Percentiles rank a stretch among this genome's conserved stretches.
Conservation (phyloP, 2,329 filamentous ascomycete species). For the Podosphaera xanthii region DNA sequence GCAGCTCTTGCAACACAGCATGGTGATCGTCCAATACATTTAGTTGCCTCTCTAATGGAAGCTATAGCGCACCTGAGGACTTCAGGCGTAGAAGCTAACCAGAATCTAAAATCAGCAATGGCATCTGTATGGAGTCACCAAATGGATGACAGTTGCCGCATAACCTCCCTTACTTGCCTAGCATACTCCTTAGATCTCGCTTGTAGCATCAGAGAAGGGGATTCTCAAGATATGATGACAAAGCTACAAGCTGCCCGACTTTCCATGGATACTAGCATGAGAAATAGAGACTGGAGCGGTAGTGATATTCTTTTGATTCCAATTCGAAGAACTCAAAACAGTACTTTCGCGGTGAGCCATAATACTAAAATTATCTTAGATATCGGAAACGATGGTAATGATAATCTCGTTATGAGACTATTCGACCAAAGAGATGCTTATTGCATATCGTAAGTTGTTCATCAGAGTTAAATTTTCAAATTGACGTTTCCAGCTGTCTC, state of each 20-base stretch:
- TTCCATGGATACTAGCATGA: constrained; percentile 32
- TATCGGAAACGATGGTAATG: constrained; percentile 21
- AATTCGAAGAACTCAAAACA: constrained; percentile 26
- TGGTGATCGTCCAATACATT: constrained; percentile 39
- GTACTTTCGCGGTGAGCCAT: constrained; percentile 27
- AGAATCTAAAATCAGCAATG: constrained; percentile 48
- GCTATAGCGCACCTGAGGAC: constrained; percentile 45
- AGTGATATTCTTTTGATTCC: constrained; percentile 29
- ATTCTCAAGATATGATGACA: constrained; percentile 28
- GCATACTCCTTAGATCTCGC: constrained; percentile 46
- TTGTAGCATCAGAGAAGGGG: constrained; percentile 42
- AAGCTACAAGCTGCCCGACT: constrained; percentile 41
- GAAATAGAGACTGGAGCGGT: constrained; percentile 15
- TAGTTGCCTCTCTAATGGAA: constrained; percentile 43
- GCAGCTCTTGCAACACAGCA: constrained; percentile 32
- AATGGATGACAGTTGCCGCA: constrained; percentile 34
- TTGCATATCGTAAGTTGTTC: constrained; percentile 11
- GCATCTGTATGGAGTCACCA: constrained; percentile 54
- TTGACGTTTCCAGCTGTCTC: constrained; percentile 10
- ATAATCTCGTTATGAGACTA: constrained; percentile 36
- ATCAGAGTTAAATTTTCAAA: background rate
- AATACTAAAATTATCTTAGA: constrained; percentile 35
- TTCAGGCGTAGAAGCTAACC: constrained; percentile 39
- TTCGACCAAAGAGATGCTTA: constrained; percentile 35
- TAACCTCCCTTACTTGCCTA: constrained; percentile 44